Percentiles rank a stretch among this genome's conserved stretches.
Evolutionary conservation across 2,329 filamentous ascomycete genomes (phyloP).

Genomic region (Clonostachys sp.): DNA sequence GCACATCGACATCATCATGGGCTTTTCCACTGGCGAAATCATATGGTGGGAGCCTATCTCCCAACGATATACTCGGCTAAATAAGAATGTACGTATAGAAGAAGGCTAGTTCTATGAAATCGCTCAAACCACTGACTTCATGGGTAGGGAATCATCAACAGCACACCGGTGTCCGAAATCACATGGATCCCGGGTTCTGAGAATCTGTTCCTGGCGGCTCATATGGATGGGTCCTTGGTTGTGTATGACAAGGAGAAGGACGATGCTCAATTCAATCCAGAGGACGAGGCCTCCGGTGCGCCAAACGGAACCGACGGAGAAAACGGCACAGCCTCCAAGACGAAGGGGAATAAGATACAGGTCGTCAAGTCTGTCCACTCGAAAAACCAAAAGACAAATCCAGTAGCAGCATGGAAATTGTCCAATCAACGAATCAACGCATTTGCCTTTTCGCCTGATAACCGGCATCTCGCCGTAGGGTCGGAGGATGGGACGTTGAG

Average conservation of each 20-base stretch:
- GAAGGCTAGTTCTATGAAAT: neutral
- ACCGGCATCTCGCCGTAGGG: conserved; percentile 80
- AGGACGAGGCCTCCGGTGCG: conserved; percentile 42
- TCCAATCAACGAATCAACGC: conserved; percentile 88
- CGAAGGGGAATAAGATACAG: conserved; percentile 47
- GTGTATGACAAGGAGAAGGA: conserved; percentile 99
- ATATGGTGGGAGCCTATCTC: conserved; percentile 98
- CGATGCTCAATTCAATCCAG: conserved; percentile 72
- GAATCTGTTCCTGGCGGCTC: conserved; percentile 84
- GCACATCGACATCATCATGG: conserved; percentile 90
- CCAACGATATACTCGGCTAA: conserved; percentile 90
- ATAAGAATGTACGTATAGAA: conserved; percentile 77
- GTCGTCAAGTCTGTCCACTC: conserved; percentile 91
- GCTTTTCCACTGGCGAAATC: conserved; percentile 93
- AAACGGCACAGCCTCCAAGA: conserved; percentile 25
- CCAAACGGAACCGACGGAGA: conserved; percentile 62
- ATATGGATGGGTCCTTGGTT: conserved; percentile 85
- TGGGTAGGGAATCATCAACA: conserved; percentile 76
- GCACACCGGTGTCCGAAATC: conserved; percentile 79
- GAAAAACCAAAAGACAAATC: conserved; percentile 89
- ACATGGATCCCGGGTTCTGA: conserved; percentile 93
- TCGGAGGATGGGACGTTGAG: conserved; percentile 87
- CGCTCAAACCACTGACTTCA: conserved; percentile 1
- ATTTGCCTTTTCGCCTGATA: conserved; percentile 89
- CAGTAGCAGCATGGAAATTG: conserved; percentile 86